Percentiles rank a stretch among this genome's conserved stretches.
Evolutionary conservation across 106 monocot genomes (phyloP).

Genomic region (Allium cepa): DNA sequence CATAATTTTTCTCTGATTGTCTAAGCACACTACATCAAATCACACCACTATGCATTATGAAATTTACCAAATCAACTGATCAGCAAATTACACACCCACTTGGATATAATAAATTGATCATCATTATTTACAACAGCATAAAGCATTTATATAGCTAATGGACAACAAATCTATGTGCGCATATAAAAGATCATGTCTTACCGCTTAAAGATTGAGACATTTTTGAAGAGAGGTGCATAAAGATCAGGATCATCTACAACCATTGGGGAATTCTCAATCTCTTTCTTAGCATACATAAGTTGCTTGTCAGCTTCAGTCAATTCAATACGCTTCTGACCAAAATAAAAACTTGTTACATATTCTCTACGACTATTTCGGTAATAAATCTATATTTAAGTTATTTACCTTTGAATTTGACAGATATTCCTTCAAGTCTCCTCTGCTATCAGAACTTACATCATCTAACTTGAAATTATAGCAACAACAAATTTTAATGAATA

Average conservation of each 20-base stretch:
- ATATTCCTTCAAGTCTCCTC: slow-evolving; percentile 8
- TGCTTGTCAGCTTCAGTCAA: slow-evolving; percentile 18
- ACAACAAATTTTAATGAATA: neutral
- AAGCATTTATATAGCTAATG: too few species aligned
- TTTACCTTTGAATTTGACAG: slow-evolving; percentile 11
- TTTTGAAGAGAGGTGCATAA: slow-evolving; percentile 30
- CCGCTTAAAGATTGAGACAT: slow-evolving; percentile 38
- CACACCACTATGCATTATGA: too few species aligned
- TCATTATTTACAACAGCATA: too few species aligned
- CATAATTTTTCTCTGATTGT: too few species aligned
- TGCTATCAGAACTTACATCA: neutral
- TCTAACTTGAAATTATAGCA: neutral
- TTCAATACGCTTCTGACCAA: slow-evolving; percentile 8
- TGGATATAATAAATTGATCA: too few species aligned
- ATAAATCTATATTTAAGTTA: neutral
- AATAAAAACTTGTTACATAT: neutral
- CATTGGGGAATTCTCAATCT: slow-evolving; percentile 21
- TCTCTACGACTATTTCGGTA: neutral
- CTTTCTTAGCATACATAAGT: slow-evolving; percentile 36
- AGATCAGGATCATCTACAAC: slow-evolving; percentile 27
- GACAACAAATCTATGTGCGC: too few species aligned
- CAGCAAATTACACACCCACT: too few species aligned
- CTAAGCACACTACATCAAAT: too few species aligned
- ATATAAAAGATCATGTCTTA: neutral
- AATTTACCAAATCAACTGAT: too few species aligned